Base-by-base conservation (phyloP, 2,329 filamentous ascomycete genomes). In the Cercospora nicotianae region DNA sequence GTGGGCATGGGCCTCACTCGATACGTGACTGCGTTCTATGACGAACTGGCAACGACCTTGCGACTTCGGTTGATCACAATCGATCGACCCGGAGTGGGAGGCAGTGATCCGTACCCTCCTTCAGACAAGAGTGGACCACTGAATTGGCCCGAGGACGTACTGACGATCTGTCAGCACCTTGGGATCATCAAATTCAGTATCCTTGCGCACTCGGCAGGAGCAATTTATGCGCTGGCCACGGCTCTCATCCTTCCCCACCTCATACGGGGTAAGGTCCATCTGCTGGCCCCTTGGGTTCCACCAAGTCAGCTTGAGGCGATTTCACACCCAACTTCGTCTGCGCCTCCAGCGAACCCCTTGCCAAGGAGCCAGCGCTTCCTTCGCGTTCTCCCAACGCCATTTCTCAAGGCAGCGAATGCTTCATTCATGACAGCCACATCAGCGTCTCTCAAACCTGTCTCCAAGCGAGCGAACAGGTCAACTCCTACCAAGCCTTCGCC, bases 1-100 rank as follows among this genome's bases (percentile, higher is more conserved):
- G 93, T 99, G 2, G 95, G 95, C 20, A 99, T 99, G 95, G 95
- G 95, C 0, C 81, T 99, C 75, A 99, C 95, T 10, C 88, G 95
- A 79, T 99, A 95, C 77, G 91, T 99, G 68, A 97, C 93, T 69
- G 93, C 94, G 0, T 99, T 99, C 78, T 99, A 98, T 77, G 95
- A 99, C 78, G 95, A 99, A 79, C 84, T 99, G 63, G 95, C 95
- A 2, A 82, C 92, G 75, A 96, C 94, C 0, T 82, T 99, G 67
- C 95, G 93, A 78, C 81, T 99, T 66, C 89, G 95, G 20, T 85
- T 99, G 62, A 96, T 99, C 72, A 98, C 95, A 0, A 91, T 94
- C 5, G 95, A 99, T 79, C 88, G 95, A 63, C 95, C 95, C 64
- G 95, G 95, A 28, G 92, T 99, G 16, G 95, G 95, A 59, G 94